These are phyloP conservation scores for Ophiobolus disseminans DNA, from an alignment of 2,329 filamentous ascomycete genomes.

Conservation along the genomic window DNA sequence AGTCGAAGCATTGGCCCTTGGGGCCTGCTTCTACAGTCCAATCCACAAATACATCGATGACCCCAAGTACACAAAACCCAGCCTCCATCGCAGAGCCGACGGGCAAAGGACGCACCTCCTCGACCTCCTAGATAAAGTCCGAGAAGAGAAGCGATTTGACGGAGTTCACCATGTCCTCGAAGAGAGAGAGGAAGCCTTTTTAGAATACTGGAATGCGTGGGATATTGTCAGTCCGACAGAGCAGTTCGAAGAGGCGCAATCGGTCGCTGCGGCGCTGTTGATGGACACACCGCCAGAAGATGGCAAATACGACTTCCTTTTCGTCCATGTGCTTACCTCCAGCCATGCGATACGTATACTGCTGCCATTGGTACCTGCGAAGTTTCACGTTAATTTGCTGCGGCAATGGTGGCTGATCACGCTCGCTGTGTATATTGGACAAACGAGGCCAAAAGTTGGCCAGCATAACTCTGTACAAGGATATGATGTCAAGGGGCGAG, in stretches of 20 bases:
- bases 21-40: constrained; percentile 64
- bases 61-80: constrained; percentile 70
- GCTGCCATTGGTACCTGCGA: constrained; percentile 75
- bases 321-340: constrained; percentile 81
- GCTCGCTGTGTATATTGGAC: constrained; percentile 77
- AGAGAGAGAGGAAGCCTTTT: constrained; percentile 70
- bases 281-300: constrained; percentile 55
- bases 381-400: constrained; percentile 76
- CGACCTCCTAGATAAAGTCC: constrained; percentile 74
- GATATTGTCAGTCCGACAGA: constrained; percentile 68
- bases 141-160: constrained; percentile 73
- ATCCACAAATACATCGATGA: constrained; percentile 73
- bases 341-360: constrained; percentile 83
- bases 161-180: constrained; percentile 72
- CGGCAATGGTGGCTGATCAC: constrained; percentile 90
- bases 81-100: constrained; percentile 54
- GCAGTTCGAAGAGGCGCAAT: constrained; percentile 76
- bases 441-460: constrained; percentile 75
- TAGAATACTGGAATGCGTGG: constrained; percentile 95
- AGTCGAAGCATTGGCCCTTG: constrained; percentile 83
- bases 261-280: constrained; percentile 65
- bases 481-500: constrained; percentile 67
- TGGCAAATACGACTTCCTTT: constrained; percentile 77
- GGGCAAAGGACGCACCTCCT: constrained; percentile 65
- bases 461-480: constrained; percentile 66